Conservation (phyloP, 176 grass and related monocot species). For the Secale cereale region DNA sequence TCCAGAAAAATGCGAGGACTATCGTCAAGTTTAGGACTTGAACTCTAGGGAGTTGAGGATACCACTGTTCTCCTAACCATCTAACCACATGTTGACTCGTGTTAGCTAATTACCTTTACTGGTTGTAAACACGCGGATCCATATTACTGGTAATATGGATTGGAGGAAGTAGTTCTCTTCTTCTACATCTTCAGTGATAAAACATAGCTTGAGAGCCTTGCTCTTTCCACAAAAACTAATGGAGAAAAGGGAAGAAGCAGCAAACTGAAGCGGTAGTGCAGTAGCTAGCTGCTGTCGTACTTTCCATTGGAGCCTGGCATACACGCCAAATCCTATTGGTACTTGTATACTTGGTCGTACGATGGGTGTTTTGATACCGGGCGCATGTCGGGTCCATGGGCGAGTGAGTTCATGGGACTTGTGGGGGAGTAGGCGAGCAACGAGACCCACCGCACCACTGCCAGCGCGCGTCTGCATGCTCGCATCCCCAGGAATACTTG, state of each 20-base stretch:
- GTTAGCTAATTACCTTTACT: too few species aligned
- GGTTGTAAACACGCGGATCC: too few species aligned
- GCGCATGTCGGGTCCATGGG: conserved; percentile 14
- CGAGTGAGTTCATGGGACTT: conserved; percentile 20
- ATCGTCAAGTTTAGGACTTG: too few species aligned
- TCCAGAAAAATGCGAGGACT: too few species aligned
- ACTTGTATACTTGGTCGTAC: conserved; percentile 20
- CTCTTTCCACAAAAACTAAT: too few species aligned
- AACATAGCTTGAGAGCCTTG: too few species aligned
- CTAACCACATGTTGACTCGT: too few species aligned
- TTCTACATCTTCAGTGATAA: too few species aligned
- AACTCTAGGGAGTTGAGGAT: too few species aligned
- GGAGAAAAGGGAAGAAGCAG: neutral
- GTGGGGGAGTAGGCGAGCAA: conserved; percentile 35
- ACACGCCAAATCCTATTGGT: neutral
- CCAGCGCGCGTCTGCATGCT: neutral
- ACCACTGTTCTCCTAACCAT: too few species aligned
- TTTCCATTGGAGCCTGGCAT: conserved; percentile 18
- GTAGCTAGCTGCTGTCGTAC: neutral
- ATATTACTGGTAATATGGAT: too few species aligned
- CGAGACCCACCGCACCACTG: conserved; percentile 37
- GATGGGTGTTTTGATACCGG: neutral
- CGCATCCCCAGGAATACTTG: conserved; percentile 52
- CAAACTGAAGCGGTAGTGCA: neutral
- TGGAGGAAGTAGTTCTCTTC: too few species aligned